Conservation (phyloP, 192 early-diverging fungal species). For the Coemansia sp. region DNA sequence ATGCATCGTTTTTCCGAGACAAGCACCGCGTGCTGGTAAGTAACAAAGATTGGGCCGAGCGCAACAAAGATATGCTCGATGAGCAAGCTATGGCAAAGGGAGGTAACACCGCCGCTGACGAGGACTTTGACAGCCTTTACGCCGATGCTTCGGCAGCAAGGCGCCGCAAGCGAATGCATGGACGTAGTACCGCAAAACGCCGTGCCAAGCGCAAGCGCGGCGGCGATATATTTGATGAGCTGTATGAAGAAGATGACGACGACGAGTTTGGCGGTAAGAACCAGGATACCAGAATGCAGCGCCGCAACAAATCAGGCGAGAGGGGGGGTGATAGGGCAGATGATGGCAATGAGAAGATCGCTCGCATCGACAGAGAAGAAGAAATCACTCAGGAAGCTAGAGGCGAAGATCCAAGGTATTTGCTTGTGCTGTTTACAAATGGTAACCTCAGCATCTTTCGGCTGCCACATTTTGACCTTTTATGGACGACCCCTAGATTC, state of each 20-base stretch:
- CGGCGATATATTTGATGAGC: slow-evolving; percentile 29
- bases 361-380: slow-evolving; percentile 12
- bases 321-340: neutral
- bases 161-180: slow-evolving; percentile 20
- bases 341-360: neutral
- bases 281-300: neutral
- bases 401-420: slow-evolving; percentile 25
- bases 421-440: slow-evolving; percentile 9
- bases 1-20: slow-evolving; percentile 44
- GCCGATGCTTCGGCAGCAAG: slow-evolving; percentile 20
- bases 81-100: slow-evolving; percentile 4
- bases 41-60: slow-evolving; percentile 36
- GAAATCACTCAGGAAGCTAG: slow-evolving; percentile 20
- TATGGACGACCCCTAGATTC: slow-evolving; percentile 38
- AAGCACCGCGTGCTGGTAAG: slow-evolving; percentile 21
- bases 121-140: slow-evolving; percentile 43
- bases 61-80: slow-evolving; percentile 17
- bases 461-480: slow-evolving; percentile 34
- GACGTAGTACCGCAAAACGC: slow-evolving; percentile 5
- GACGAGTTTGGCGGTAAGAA: slow-evolving; percentile 5
- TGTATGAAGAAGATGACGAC: slow-evolving; percentile 54
- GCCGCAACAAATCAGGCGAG: neutral
- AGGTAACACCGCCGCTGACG: slow-evolving; percentile 6
- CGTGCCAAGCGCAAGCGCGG: slow-evolving; percentile 11
- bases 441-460: slow-evolving; percentile 35